Evolutionary conservation across 345 rosid genomes (phyloP), one percentile per base, ranked within the genome.

Genomic region (Gossypium thurberi): DNA sequence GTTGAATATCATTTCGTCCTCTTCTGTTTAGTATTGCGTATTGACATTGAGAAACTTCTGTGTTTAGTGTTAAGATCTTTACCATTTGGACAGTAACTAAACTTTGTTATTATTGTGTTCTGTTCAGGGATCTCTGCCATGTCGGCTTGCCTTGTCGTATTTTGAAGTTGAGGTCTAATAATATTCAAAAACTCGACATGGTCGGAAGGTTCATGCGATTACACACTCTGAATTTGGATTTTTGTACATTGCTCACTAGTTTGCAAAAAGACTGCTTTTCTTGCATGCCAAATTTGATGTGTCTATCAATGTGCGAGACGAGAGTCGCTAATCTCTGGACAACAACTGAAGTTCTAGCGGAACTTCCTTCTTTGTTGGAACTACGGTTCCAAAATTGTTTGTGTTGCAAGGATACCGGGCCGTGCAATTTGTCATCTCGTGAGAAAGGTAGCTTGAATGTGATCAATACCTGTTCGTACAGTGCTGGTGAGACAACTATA

Each of bases 221-320:
- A 42, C 79, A 74, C 56, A 80, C 87, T 8, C 69, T 87, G 28
- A 87, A 82, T 70, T 72, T 87, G 79, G 88, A 85, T 61, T 85
- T 85, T 18, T 83, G 88, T 72, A 79, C 87, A 28, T 83, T 86
- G 15, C 80, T 87, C 53, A 72, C 85, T 15, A 77, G 76, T 75
- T 80, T 87, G 71, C 85, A 80, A 13, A 63, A 77, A 74, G 88
- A 84, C 59, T 87, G 88, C 75, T 87, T 87, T 74, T 81, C 88
- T 60, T 78, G 76, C 78, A 85, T 87, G 87, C 91, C 91, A 9
- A 83, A 80, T 67, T 81, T 87, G 78, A 77, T 42, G 71, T 28
- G 75, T 47, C 82, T 87, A 52, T 87, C 91, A 26, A 80, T 87
- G 85, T 87, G 91, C 11, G 90, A 80, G 82, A 83, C 88, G 26